Evolutionary conservation across 148 eudicot genomes (phyloP).

Genomic region (Chenopodium suecicum): DNA sequence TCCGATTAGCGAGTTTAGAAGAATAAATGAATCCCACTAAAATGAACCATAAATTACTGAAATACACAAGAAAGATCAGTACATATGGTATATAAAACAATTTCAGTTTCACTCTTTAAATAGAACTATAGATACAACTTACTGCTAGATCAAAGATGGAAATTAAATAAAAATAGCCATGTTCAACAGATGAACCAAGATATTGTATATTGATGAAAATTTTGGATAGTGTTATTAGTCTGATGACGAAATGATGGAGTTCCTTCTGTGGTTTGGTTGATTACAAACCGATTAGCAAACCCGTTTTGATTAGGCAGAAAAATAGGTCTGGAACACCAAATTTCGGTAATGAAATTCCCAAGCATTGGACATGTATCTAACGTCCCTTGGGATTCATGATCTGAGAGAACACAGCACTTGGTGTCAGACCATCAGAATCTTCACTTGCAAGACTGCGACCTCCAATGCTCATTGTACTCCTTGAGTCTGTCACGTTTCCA

Average conservation of each 20-base stretch:
- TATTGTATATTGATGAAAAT: background rate
- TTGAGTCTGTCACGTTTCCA: slow-evolving; percentile 61
- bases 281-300: slow-evolving; percentile 7
- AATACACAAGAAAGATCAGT: background rate
- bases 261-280: background rate
- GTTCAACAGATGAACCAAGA: slow-evolving; percentile 2
- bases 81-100: slow-evolving; percentile 9
- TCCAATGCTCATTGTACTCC: slow-evolving; percentile 87
- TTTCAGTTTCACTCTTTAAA: slow-evolving; percentile 26
- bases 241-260: background rate
- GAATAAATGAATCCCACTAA: slow-evolving; percentile 15
- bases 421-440: slow-evolving; percentile 86
- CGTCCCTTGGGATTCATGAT: slow-evolving; percentile 97
- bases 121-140: slow-evolving; percentile 31
- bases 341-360: background rate
- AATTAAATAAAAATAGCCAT: slow-evolving; percentile 3
- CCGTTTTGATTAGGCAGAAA: slow-evolving; percentile 4
- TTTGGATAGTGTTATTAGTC: slow-evolving; percentile 14
- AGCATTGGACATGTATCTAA: slow-evolving; percentile 26
- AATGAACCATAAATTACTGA: background rate
- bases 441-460: slow-evolving; percentile 82
- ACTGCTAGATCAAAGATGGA: slow-evolving; percentile 23
- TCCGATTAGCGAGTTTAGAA: background rate
- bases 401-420: slow-evolving; percentile 94
- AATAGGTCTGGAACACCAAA: background rate